These are phyloP conservation scores for Geotrichum cucujoidarum DNA, from an alignment of 1,139 yeast species.

Conservation along the genomic window DNA sequence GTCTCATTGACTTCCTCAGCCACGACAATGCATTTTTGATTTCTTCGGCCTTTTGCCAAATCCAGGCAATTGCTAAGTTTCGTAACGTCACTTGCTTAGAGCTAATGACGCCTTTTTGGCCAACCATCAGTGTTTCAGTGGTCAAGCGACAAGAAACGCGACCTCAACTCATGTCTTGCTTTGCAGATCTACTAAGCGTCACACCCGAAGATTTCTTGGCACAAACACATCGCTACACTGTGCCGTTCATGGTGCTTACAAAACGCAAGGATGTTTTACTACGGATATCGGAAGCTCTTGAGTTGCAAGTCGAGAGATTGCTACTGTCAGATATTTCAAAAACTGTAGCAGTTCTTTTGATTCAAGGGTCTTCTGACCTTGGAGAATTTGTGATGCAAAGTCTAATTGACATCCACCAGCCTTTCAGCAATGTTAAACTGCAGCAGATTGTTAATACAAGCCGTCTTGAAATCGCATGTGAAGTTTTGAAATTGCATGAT, in stretches of 20 bases:
- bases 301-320: conserved; percentile 27
- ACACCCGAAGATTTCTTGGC: conserved; percentile 56
- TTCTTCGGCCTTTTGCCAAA: conserved; percentile 57
- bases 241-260: conserved; percentile 68
- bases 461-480: conserved; percentile 18
- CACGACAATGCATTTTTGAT: conserved; percentile 57
- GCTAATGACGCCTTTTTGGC: conserved; percentile 71
- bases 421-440: conserved; percentile 37
- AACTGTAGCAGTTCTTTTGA: conserved; percentile 46
- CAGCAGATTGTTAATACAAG: conserved; percentile 24
- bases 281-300: conserved; percentile 46
- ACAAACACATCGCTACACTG: conserved; percentile 66
- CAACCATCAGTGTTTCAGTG: conserved; percentile 63
- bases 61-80: conserved; percentile 45
- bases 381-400: conserved; percentile 49
- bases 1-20: conserved; percentile 56
- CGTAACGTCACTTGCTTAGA: conserved; percentile 44
- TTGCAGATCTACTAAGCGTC: conserved; percentile 63
- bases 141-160: conserved; percentile 49
- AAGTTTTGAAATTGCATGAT: conserved; percentile 17
- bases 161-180: conserved; percentile 51
- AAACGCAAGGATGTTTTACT: conserved; percentile 59
- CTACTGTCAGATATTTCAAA: conserved; percentile 37
- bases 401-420: conserved; percentile 51
- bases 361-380: conserved; percentile 43